Percentiles rank a stretch among this genome's conserved stretches.
Conservation (phyloP, 805 yeast genomes). For the Candida patagonica region DNA sequence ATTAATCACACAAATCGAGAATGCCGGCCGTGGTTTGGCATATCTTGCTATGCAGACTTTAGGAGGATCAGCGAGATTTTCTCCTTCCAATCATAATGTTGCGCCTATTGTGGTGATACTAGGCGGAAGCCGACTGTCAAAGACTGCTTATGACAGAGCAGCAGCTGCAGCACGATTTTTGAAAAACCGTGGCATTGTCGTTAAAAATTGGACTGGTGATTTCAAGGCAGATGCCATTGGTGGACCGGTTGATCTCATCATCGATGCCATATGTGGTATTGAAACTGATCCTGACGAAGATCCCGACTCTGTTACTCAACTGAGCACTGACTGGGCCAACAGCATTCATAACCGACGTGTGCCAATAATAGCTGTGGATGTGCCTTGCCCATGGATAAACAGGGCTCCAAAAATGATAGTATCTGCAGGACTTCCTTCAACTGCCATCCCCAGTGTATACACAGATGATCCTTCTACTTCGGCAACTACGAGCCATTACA, state of each 20-base stretch:
- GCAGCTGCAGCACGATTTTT: conserved; percentile 73
- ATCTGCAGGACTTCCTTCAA: conserved; percentile 2
- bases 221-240: not conserved
- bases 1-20: conserved; percentile 51
- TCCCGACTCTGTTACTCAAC: not conserved
- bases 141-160: conserved; percentile 41
- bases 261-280: conserved; percentile 4
- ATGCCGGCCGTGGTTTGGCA: conserved; percentile 59
- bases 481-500: not conserved
- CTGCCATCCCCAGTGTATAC: conserved; percentile 3
- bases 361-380: conserved; percentile 1
- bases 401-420: conserved; percentile 3
- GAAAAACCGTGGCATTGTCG: conserved; percentile 52
- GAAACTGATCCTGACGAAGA: conserved; percentile 5
- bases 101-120: conserved; percentile 68
- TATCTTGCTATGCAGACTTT: conserved; percentile 49
- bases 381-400: conserved; percentile 2
- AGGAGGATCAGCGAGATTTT: conserved; percentile 62
- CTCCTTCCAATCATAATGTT: conserved; percentile 60
- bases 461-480: not conserved
- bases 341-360: conserved; percentile 1
- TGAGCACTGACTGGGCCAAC: conserved; percentile 3
- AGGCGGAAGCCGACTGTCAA: conserved; percentile 35
- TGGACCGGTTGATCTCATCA: conserved; percentile 4
- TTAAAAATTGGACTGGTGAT: conserved; percentile 1